Evolutionary conservation across 208 protist genomes (phyloP).

Genomic region (Trypanosomatidae sp.): DNA sequence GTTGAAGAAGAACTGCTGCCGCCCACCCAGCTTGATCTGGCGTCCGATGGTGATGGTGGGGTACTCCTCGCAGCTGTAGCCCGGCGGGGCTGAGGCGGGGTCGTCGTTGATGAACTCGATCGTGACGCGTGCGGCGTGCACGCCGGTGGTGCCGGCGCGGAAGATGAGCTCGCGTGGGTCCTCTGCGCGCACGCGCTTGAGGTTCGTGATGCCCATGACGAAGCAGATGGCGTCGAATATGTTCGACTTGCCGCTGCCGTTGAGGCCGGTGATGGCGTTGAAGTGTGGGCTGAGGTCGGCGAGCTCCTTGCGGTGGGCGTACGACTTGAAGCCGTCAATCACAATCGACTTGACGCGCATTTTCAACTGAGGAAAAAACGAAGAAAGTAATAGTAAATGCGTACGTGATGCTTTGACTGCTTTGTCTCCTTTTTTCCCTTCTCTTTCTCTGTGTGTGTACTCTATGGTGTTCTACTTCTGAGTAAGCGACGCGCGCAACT

Average conservation of each 20-base stretch:
- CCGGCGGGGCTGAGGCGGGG: conserved; percentile 92
- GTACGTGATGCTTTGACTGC: too few relatives aligned
- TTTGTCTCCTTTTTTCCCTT: too few relatives aligned
- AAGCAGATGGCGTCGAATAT: conserved; percentile 99
- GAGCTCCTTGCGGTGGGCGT: conserved; percentile 97
- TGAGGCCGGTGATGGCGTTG: conserved; percentile 99
- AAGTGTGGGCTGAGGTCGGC: conserved; percentile 98
- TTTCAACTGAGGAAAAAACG: too few relatives aligned
- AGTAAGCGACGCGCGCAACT: too few relatives aligned
- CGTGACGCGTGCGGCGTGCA: conserved; percentile 99
- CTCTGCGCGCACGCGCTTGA: conserved; percentile 97
- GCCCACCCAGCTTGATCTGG: conserved; percentile 95
- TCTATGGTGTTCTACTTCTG: too few relatives aligned
- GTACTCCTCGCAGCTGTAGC: conserved; percentile 97
- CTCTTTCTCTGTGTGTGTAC: too few relatives aligned
- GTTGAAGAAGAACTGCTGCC: conserved; percentile 99
- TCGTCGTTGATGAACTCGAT: conserved; percentile 99
- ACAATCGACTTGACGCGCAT: conserved; percentile 99
- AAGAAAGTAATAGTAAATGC: too few relatives aligned
- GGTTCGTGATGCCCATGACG: conserved; percentile 99
- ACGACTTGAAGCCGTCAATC: conserved; percentile 99
- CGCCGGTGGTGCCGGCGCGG: conserved; percentile 99
- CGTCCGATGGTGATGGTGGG: conserved; percentile 98
- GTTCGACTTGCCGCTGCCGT: conserved; percentile 99
- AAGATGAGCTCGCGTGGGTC: conserved; percentile 99